phyloP scores from a whole-genome alignment of 2,329 filamentous ascomycete species.

The Aureobasidium pullulans region DNA sequence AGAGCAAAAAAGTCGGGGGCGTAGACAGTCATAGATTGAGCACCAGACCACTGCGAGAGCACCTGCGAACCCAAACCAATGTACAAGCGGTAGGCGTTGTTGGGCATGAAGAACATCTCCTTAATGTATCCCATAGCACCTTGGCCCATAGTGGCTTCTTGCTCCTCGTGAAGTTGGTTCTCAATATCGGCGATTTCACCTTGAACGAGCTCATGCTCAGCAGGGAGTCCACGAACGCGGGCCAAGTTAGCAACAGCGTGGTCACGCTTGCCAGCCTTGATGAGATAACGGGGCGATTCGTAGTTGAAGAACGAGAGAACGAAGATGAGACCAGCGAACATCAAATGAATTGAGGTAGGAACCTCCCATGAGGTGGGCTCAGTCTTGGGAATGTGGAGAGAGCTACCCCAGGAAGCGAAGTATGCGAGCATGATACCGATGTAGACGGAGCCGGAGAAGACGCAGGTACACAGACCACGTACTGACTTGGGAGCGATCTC shows the following conservation, averaged over 20 bases:
- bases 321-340: constrained; percentile 66
- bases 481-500: constrained; percentile 55
- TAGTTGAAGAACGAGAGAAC: constrained; percentile 53
- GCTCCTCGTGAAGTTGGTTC: constrained; percentile 56
- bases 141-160: constrained; percentile 60
- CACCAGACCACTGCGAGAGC: constrained; percentile 65
- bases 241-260: constrained; percentile 50
- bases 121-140: constrained; percentile 56
- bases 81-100: constrained; percentile 65
- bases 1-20: constrained; percentile 64
- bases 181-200: constrained; percentile 57
- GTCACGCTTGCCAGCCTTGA: constrained; percentile 59
- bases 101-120: constrained; percentile 59
- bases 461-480: constrained; percentile 61
- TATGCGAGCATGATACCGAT: constrained; percentile 68
- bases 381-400: constrained; percentile 40
- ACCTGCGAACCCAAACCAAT: constrained; percentile 60
- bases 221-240: constrained; percentile 49
- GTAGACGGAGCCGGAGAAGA: constrained; percentile 64
- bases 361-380: constrained; percentile 45
- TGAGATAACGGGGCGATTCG: constrained; percentile 61
- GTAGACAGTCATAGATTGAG: constrained; percentile 64
- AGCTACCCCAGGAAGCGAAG: constrained; percentile 54
- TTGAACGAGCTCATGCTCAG: constrained; percentile 49
- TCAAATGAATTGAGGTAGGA: constrained; percentile 66